A percentile compares a stretch with the other conserved stretches of the same genome.
Conservation (phyloP, 305 asterid genomes). For the Fraxinus dipetala region DNA sequence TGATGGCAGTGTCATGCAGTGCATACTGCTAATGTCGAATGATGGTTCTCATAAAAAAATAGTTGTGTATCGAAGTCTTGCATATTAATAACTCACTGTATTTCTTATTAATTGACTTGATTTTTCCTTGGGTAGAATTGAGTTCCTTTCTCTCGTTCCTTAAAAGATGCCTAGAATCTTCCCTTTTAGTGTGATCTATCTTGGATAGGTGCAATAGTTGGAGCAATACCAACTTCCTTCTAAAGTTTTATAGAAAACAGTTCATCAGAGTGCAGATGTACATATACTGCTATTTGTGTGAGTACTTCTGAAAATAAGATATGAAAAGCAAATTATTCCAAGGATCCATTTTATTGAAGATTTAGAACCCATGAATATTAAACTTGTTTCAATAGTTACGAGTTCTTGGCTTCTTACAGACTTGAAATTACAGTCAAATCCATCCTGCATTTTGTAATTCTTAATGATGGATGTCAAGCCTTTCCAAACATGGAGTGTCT, state of each 20-base stretch:
- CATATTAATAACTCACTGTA: background rate
- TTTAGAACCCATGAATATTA: background rate
- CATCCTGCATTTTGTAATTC: background rate
- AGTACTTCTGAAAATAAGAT: background rate
- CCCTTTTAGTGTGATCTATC: background rate
- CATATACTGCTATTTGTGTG: conserved; percentile 1
- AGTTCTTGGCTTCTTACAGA: conserved; percentile 2
- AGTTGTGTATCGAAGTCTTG: background rate
- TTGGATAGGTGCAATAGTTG: conserved; percentile 8
- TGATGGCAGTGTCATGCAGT: background rate
- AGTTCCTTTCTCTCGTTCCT: background rate
- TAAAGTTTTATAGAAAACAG: background rate
- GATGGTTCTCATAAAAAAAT: conserved; percentile 1
- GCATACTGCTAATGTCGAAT: background rate
- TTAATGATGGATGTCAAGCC: background rate
- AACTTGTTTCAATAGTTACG: background rate
- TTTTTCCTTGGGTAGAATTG: background rate
- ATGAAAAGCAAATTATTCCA: background rate
- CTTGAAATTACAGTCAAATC: background rate
- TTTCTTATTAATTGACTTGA: background rate
- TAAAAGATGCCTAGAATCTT: background rate
- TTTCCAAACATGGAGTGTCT: background rate
- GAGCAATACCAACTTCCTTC: conserved; percentile 7
- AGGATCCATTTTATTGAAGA: background rate
- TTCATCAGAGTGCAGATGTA: conserved; percentile 14